Percentiles rank a stretch among this genome's conserved stretches.
Conservation (phyloP, 306 rosid species). For the Vigna mungo region DNA sequence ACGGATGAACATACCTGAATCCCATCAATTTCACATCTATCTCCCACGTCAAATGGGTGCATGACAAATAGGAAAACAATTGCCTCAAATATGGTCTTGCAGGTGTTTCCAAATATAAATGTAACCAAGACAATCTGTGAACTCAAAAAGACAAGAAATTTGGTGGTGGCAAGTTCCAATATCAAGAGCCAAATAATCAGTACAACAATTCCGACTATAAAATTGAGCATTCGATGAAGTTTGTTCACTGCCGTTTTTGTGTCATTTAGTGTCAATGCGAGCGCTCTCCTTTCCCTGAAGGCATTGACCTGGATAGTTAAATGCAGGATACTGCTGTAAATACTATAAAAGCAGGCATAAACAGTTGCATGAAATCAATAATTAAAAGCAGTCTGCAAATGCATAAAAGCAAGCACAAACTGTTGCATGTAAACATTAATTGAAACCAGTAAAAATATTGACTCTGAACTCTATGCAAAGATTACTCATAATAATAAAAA, state of each 20-base stretch:
- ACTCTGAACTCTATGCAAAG: conserved; percentile 24
- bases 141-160: conserved; percentile 69
- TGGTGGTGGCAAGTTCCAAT: conserved; percentile 77
- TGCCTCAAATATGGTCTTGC: conserved; percentile 90
- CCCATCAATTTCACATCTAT: conserved; percentile 87
- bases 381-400: conserved; percentile 10
- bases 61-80: conserved; percentile 81
- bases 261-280: conserved; percentile 88
- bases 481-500: not conserved
- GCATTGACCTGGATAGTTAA: conserved; percentile 73
- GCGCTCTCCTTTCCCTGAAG: conserved; percentile 94
- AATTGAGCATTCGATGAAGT: conserved; percentile 80
- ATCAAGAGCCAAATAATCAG: conserved; percentile 73
- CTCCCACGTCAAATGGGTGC: conserved; percentile 98
- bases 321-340: conserved; percentile 2
- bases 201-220: conserved; percentile 63
- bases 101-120: conserved; percentile 90
- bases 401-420: not conserved
- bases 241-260: conserved; percentile 95
- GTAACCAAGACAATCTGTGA: conserved; percentile 90
- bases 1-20: conserved; percentile 63
- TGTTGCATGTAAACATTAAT: conserved; percentile 19
- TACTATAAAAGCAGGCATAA: conserved; percentile 4
- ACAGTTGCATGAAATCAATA: conserved; percentile 5
- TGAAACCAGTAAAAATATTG: conserved; percentile 19